Percentiles rank a stretch among this genome's conserved stretches.
Conservation (phyloP, 1,139 yeast species). For the Lodderomyces jiufengensis region DNA sequence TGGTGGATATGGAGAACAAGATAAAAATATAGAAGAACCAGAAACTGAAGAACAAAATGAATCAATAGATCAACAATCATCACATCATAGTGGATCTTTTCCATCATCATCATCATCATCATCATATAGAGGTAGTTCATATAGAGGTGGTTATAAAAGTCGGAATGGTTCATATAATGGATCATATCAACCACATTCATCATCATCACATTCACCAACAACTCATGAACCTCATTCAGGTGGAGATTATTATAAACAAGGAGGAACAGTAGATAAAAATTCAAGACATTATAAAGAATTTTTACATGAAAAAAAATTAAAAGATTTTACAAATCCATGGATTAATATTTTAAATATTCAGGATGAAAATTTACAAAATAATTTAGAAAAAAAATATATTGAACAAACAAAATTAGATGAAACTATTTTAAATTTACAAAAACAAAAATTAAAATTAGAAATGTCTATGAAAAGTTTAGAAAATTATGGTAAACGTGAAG, state of each 20-base stretch:
- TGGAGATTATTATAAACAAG: conserved; percentile 7
- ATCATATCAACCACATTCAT: conserved; percentile 5
- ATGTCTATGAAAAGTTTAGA: conserved; percentile 24
- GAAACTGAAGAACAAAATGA: too few species aligned
- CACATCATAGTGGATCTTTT: not conserved
- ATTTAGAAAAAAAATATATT: conserved; percentile 19
- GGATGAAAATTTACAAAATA: conserved; percentile 20
- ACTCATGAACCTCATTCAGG: conserved; percentile 1
- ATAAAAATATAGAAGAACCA: too few species aligned
- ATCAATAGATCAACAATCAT: not conserved
- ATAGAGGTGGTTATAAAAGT: not conserved
- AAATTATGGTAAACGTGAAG: conserved; percentile 31
- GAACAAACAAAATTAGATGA: conserved; percentile 23
- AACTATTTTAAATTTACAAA: conserved; percentile 26
- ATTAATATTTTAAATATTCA: conserved; percentile 22
- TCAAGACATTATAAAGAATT: conserved; percentile 11
- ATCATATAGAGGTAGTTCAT: not conserved
- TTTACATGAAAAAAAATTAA: conserved; percentile 12
- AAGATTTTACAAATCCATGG: conserved; percentile 28
- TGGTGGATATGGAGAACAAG: not conserved
- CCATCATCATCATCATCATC: conserved; percentile 1
- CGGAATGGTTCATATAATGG: conserved; percentile 6
- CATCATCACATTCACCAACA: conserved; percentile 1
- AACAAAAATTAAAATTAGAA: conserved; percentile 20
- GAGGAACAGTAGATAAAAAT: conserved; percentile 7